phyloP scores from a whole-genome alignment of 768 basidiomycete genomes.

The Pleurotus tuber-regium region DNA sequence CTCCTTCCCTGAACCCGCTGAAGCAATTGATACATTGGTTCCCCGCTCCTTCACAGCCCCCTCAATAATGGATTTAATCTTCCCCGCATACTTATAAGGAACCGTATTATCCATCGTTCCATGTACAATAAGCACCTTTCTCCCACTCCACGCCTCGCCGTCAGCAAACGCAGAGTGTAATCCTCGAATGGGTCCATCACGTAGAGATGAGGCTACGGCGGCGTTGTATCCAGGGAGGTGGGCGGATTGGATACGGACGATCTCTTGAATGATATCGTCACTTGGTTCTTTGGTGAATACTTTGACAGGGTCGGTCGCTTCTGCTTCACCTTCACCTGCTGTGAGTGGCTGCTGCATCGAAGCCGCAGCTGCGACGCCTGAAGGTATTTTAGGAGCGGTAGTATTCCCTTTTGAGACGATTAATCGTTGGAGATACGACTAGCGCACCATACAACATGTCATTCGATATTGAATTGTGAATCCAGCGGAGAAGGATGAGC shows the following conservation, averaged over 20 bases:
- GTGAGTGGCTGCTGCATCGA: background rate
- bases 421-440: slow-evolving; percentile 2
- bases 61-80: slow-evolving; percentile 26
- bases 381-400: background rate
- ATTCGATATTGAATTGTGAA: background rate
- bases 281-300: background rate
- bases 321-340: background rate
- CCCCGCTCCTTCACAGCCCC: slow-evolving; percentile 4
- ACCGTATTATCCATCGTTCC: slow-evolving; percentile 62
- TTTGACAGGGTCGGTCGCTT: background rate
- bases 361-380: background rate
- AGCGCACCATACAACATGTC: background rate
- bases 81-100: slow-evolving; percentile 48
- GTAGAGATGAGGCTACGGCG: slow-evolving; percentile 72
- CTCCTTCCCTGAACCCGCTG: background rate
- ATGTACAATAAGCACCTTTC: slow-evolving; percentile 48
- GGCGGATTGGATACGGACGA: slow-evolving; percentile 76
- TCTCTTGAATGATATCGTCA: slow-evolving; percentile 24
- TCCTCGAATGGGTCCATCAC: slow-evolving; percentile 71
- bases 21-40: background rate
- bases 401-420: slow-evolving; percentile 10
- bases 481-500: slow-evolving; percentile 16
- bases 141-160: slow-evolving; percentile 42
- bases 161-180: slow-evolving; percentile 51
- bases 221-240: slow-evolving; percentile 73